Percentiles rank a stretch among this genome's conserved stretches.
phyloP scores from a whole-genome alignment of 73 alveolate genomes.

The Paramecium sexaurelia region DNA sequence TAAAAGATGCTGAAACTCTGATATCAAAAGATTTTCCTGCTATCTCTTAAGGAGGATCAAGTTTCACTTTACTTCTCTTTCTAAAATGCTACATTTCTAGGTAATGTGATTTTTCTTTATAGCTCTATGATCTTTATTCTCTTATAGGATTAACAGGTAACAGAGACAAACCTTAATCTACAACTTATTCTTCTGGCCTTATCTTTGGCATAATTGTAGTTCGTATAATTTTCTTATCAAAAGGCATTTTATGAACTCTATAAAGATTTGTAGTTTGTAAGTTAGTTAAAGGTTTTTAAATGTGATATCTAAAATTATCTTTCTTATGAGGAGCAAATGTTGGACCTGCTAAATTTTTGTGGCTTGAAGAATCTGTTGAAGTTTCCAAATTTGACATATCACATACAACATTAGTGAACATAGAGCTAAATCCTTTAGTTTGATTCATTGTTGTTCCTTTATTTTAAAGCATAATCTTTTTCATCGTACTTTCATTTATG shows the following conservation, averaged over 20 bases:
- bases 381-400: not conserved
- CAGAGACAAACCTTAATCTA: not conserved
- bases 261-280: not conserved
- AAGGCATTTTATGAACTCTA: not conserved
- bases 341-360: not conserved
- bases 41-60: not conserved
- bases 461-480: not conserved
- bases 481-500: not conserved
- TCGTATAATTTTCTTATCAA: not conserved
- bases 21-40: not conserved
- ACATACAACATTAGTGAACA: slow-evolving; percentile 10
- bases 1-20: not conserved
- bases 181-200: not conserved
- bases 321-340: slow-evolving; percentile 24
- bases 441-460: not conserved
- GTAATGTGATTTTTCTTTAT: not conserved
- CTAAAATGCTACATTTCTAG: not conserved
- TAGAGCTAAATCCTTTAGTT: not conserved
- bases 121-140: not conserved
- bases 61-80: not conserved
- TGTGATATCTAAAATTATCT: not conserved
- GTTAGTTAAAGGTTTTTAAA: not conserved
- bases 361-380: not conserved
- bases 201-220: not conserved
- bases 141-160: not conserved